Percentiles rank a stretch among this genome's conserved stretches.
Conservation (phyloP, 1,139 yeast genomes). For the Sugiyamaella xylanicola region DNA sequence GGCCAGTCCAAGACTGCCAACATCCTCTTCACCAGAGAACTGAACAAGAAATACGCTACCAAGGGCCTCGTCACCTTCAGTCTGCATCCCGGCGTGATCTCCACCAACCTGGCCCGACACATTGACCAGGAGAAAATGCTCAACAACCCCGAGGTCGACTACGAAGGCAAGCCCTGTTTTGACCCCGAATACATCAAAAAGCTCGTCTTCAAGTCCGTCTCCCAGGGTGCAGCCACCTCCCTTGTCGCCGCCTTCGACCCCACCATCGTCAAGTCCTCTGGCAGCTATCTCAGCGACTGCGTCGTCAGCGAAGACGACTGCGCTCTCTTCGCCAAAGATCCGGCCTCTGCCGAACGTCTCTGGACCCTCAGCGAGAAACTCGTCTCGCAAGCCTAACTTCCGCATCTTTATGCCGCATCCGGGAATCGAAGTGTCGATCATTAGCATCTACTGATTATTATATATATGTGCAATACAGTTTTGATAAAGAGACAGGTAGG, state of each 20-base stretch:
- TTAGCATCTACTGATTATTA: too few species aligned
- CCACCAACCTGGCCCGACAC: conserved; percentile 19
- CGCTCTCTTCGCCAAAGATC: conserved; percentile 14
- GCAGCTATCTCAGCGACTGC: conserved; percentile 18
- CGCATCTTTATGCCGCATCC: background rate
- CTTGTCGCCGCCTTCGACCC: conserved; percentile 20
- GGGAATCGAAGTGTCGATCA: background rate
- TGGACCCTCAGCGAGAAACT: conserved; percentile 16
- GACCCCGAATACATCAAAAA: background rate
- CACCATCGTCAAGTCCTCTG: conserved; percentile 5
- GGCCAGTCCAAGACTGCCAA: conserved; percentile 37
- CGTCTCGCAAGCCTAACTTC: background rate
- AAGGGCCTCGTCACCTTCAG: conserved; percentile 22
- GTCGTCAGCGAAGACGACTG: conserved; percentile 15
- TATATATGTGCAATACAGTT: too few species aligned
- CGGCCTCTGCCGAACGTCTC: conserved; percentile 13
- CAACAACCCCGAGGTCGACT: conserved; percentile 5
- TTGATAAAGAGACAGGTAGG: too few species aligned
- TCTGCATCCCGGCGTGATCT: conserved; percentile 25
- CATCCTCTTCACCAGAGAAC: conserved; percentile 22
- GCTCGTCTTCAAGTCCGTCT: conserved; percentile 6
- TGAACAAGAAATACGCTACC: conserved; percentile 12
- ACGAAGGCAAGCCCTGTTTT: conserved; percentile 14
- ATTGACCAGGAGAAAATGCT: background rate
- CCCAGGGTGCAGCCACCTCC: conserved; percentile 18